Evolutionary conservation across 176 grass and related monocot genomes (phyloP).

Genomic region (Raddia guianensis): DNA sequence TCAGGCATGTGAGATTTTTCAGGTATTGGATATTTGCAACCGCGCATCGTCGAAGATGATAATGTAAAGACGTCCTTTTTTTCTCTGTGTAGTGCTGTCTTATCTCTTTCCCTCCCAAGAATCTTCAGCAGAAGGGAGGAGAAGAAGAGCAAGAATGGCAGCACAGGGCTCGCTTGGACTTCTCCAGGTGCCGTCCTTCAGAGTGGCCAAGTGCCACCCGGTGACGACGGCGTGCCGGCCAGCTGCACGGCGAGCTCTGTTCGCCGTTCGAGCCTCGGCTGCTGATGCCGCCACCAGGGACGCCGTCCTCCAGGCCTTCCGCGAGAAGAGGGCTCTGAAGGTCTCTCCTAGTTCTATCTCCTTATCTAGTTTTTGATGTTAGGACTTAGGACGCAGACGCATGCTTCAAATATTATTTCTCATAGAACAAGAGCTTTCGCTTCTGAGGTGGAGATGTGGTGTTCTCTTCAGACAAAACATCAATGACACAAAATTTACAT

Average conservation of each 20-base stretch:
- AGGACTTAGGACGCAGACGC: neutral
- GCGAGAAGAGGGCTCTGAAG: slow-evolving; percentile 76
- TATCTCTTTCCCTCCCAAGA: slow-evolving; percentile 42
- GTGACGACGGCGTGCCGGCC: neutral
- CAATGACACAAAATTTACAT: neutral
- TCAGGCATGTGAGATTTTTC: slow-evolving; percentile 16
- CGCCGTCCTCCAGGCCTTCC: slow-evolving; percentile 63
- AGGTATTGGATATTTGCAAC: slow-evolving; percentile 33
- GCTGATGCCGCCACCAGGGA: slow-evolving; percentile 54
- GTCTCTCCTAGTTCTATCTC: slow-evolving; percentile 35
- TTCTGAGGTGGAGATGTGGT: slow-evolving; percentile 26
- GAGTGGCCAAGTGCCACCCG: slow-evolving; percentile 17
- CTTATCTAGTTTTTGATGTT: neutral
- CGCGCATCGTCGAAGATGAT: slow-evolving; percentile 4
- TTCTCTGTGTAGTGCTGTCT: slow-evolving; percentile 20
- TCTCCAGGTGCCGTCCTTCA: slow-evolving; percentile 48
- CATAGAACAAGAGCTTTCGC: neutral
- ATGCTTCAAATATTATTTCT: slow-evolving; percentile 20
- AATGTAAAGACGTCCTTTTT: neutral
- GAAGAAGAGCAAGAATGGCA: slow-evolving; percentile 39
- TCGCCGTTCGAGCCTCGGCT: slow-evolving; percentile 58
- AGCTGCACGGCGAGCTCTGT: slow-evolving; percentile 36
- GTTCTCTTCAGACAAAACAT: slow-evolving; percentile 15
- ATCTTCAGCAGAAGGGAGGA: neutral
- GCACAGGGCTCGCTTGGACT: slow-evolving; percentile 46